Percentiles rank a stretch among this genome's conserved stretches.
Conservation (phyloP, 345 rosid species). For the Salix udensis region DNA sequence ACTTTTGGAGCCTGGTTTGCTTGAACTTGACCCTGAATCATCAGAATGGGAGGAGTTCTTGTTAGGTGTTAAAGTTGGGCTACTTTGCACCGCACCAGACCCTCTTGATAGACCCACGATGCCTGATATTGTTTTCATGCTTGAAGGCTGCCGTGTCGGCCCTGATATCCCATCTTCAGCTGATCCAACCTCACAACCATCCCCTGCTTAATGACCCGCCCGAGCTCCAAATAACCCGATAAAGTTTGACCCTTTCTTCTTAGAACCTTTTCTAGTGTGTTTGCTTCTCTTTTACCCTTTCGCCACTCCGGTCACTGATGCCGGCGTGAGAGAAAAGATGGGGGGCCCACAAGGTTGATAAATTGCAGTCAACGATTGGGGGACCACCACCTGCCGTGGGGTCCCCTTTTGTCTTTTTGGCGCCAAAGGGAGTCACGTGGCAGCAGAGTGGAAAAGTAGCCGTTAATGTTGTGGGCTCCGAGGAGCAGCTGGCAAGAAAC, state of each 20-base stretch:
- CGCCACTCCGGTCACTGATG: not conserved
- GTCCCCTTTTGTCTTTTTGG: not conserved
- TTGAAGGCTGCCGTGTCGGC: constrained; percentile 95
- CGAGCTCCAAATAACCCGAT: not conserved
- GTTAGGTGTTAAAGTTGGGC: constrained; percentile 87
- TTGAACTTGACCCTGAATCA: constrained; percentile 88
- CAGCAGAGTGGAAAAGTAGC: constrained; percentile 28
- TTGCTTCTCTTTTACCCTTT: not conserved
- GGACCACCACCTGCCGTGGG: constrained; percentile 13
- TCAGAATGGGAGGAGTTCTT: constrained; percentile 98
- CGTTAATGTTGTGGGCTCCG: constrained; percentile 40
- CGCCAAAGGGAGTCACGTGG: constrained; percentile 52
- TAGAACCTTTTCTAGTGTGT: not conserved
- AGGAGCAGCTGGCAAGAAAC: constrained; percentile 23
- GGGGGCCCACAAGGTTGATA: constrained; percentile 2
- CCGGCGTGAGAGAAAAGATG: constrained; percentile 15
- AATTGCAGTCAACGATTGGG: constrained; percentile 30
- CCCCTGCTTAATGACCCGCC: constrained; percentile 51
- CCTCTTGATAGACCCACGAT: constrained; percentile 82
- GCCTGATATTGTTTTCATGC: constrained; percentile 93
- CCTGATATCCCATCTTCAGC: constrained; percentile 81
- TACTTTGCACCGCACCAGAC: constrained; percentile 82
- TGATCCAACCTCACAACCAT: constrained; percentile 75
- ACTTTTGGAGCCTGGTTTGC: constrained; percentile 79
- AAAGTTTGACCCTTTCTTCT: not conserved